Base-by-base conservation (phyloP, 2,329 filamentous ascomycete genomes). In the Pezicula radicicola region DNA sequence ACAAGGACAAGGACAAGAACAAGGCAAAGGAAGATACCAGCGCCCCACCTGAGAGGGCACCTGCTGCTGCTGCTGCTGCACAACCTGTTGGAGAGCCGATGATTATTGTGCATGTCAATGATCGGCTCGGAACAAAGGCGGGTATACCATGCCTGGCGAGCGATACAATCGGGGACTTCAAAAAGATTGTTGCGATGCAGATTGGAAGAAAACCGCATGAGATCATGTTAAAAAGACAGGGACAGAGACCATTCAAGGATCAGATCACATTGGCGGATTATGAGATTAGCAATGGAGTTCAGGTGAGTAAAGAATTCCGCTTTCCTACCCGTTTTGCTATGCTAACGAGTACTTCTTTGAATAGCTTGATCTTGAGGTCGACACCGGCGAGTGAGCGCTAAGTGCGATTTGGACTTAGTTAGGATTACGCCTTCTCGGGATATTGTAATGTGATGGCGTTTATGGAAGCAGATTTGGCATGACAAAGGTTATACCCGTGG, bases 91-190 rank as follows among this genome's bases (percentile, higher is more conserved):
- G 73, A 7, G 88, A 95, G 66, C 87, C 91, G 51, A 95, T 97
- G 88, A 97, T 97, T 60, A 83, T 96, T 48, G 92, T 97, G 16
- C 84, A 93, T 64, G 85, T 97, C 66, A 97, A 97, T 68, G 93
- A 97, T 70, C 83, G 93, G n/a, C 75, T 97, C 35, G 93, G 93
- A 12, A 97, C 93, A n/a, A 96, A 96, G 66, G 90, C 92, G 15
- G 88, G 89, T 48, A 94, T 97, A 57, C 93, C 93, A 0, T 97
- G 92, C 68, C 76, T 96, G 52, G 85, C 89, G 1, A 88, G 84
- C 3, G 93, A 97, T 72, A 86, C 85, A 7, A 86, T 97, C 59
- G 87, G 86, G 58, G 80, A 92, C 55, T 91, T 97, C 74, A 97
- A 97, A 73, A 86, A 91, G 44, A 87, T 95, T 78, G 91, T 97